Evolutionary conservation across 768 basidiomycete genomes (phyloP).

Genomic region (Trametes cubensis): DNA sequence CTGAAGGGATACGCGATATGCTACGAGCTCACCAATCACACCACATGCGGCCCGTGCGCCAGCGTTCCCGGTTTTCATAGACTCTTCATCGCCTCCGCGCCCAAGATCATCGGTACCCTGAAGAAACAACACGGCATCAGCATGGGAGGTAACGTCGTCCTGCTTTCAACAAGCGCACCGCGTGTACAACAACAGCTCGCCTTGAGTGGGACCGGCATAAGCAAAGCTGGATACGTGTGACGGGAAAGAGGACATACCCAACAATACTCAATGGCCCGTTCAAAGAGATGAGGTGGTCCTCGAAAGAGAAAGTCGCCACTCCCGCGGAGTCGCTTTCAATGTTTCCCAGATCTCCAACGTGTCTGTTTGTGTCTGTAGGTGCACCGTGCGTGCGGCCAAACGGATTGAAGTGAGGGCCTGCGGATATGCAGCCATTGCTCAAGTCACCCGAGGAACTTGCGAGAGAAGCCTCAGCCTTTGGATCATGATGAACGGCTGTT

Average conservation of each 20-base stretch:
- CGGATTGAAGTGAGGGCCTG: conserved; percentile 82
- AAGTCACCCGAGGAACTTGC: conserved; percentile 56
- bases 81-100: conserved; percentile 65
- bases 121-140: neutral
- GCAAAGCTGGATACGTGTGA: neutral
- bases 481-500: neutral
- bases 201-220: conserved; percentile 34
- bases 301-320: conserved; percentile 56
- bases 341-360: conserved; percentile 81
- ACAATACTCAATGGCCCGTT: conserved; percentile 69
- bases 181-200: conserved; percentile 76
- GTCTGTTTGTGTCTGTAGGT: conserved; percentile 55
- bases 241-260: conserved; percentile 51
- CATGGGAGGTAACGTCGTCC: conserved; percentile 2
- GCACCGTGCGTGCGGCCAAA: conserved; percentile 66
- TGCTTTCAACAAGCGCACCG: conserved; percentile 40
- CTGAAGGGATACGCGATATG: too few relatives aligned
- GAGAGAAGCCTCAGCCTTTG: neutral
- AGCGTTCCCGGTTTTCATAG: conserved; percentile 78
- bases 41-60: conserved; percentile 80
- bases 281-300: conserved; percentile 64
- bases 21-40: conserved; percentile 57
- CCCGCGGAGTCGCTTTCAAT: conserved; percentile 64
- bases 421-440: conserved; percentile 63
- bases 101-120: conserved; percentile 82